Base-by-base conservation (phyloP, 441 rosid species). In the Cnidoscolus chayamansa region DNA sequence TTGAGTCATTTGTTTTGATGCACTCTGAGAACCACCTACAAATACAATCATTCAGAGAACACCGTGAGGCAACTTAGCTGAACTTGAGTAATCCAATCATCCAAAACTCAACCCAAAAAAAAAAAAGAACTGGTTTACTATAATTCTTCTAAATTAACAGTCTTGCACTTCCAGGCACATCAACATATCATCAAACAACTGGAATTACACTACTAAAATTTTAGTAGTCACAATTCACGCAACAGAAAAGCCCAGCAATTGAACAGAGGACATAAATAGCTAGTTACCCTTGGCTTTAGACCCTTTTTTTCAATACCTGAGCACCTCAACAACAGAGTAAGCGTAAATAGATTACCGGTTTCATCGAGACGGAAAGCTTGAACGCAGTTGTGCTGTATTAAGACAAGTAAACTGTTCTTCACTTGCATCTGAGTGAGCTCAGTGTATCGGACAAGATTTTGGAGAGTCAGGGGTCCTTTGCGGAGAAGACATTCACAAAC, bases 311-410 rank as follows among this genome's bases (percentile, higher is more conserved):
- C 45, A 40, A 40, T 40, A 3, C 6, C 45, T 40, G 45, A 5
- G 7, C 7, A 40, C 7, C 45, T 7, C 30, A 45, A 3, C 57
- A 59, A 7, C 25, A 9, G n/a, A 37, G 16, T n/a, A 37, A 19
- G 13, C 30, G 32, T 10, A 9, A 59, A 59, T 31, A 64, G 19
- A 40, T 31, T 10, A 89, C 96, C 94, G 64, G 77, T 57, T 10
- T 81, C 91, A 51, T 85, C 90, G 25, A 81, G 66, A 6, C 83
- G 72, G 60, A 88, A 92, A 58, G 97, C 89, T 76, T 94, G 97
- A 31, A 87, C 93, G 71, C 97, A 92, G 35, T 92, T 94, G 76
- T 92, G 98, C 66, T 92, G 97, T 76, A 90, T 92, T 77, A 94
- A 81, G 70, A 90, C 90, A 13, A 83, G 87, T 30, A 90, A 74